Conservation (phyloP, 1,284 basidiomycete species). For the Kwoniella shivajii region DNA sequence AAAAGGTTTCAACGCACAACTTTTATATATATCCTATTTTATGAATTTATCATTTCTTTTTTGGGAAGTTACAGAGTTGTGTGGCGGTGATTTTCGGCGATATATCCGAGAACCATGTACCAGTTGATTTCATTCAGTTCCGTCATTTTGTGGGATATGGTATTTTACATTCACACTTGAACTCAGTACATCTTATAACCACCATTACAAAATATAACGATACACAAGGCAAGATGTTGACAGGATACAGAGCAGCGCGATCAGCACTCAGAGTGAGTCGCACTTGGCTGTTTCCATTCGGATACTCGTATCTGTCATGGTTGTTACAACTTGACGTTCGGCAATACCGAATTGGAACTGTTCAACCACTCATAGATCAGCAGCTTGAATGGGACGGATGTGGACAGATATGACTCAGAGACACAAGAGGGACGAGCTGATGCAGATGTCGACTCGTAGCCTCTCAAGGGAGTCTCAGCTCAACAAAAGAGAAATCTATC, state of each 20-base stretch:
- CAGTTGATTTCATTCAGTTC: not conserved
- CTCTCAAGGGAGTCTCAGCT: conserved; percentile 20
- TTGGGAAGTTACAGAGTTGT: not conserved
- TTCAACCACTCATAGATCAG: not conserved
- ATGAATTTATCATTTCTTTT: no score
- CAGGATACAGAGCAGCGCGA: conserved; percentile 20
- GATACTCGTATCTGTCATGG: no score
- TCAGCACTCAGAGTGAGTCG: conserved; percentile 15
- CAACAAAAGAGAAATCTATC: conserved; percentile 73
- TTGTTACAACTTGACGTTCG: not conserved
- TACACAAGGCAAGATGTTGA: conserved; percentile 15
- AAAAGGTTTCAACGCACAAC: no score
- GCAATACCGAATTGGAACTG: conserved; percentile 2
- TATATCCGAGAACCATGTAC: conserved; percentile 9
- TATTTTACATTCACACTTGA: not conserved
- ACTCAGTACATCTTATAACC: no score
- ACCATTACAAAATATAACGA: not conserved
- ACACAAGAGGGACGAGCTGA: not conserved
- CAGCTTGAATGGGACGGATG: not conserved
- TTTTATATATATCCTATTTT: no score
- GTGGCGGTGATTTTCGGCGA: conserved; percentile 7
- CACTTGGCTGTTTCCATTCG: no score
- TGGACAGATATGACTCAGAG: not conserved
- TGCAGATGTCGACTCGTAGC: not conserved
- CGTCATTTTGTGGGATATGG: not conserved